These are phyloP conservation scores for Aristolochia californica DNA, from an alignment of 164 flowering plant genomes.

Conservation along the genomic window DNA sequence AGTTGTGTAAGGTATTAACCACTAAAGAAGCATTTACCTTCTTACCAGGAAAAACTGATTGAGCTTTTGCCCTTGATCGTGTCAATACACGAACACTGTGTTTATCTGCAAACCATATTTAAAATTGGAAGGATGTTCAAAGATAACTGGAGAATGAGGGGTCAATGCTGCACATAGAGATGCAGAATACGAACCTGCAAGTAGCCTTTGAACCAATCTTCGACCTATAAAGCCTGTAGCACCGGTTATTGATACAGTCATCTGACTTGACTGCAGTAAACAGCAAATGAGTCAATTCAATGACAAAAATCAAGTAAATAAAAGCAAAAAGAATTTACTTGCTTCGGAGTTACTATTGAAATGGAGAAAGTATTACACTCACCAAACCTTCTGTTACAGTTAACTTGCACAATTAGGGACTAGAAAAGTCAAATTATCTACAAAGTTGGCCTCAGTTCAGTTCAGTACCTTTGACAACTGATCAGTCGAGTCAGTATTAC, in stretches of 20 bases:
- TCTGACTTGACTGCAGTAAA: constrained; percentile 41
- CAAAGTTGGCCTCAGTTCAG: too few relatives aligned
- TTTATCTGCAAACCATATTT: constrained; percentile 43
- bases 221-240: constrained; percentile 92
- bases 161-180: too few relatives aligned
- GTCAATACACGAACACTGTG: constrained; percentile 73
- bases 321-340: not conserved
- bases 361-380: too few relatives aligned
- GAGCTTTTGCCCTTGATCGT: constrained; percentile 74
- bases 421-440: too few relatives aligned
- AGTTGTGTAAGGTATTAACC: not conserved
- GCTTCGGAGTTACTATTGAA: too few relatives aligned
- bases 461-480: constrained; percentile 29
- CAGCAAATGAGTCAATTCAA: not conserved
- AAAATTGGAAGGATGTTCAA: not conserved
- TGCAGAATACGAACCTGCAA: constrained; percentile 38
- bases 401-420: too few relatives aligned
- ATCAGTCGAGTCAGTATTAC: constrained; percentile 9
- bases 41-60: constrained; percentile 93
- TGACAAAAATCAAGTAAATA: too few relatives aligned
- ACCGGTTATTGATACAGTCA: constrained; percentile 79
- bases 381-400: too few relatives aligned
- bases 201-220: constrained; percentile 78
- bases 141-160: not conserved
- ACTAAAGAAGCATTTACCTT: constrained; percentile 61